These are phyloP conservation scores for Podospora australis DNA, from an alignment of 495 filamentous ascomycete species.

Conservation along the genomic window DNA sequence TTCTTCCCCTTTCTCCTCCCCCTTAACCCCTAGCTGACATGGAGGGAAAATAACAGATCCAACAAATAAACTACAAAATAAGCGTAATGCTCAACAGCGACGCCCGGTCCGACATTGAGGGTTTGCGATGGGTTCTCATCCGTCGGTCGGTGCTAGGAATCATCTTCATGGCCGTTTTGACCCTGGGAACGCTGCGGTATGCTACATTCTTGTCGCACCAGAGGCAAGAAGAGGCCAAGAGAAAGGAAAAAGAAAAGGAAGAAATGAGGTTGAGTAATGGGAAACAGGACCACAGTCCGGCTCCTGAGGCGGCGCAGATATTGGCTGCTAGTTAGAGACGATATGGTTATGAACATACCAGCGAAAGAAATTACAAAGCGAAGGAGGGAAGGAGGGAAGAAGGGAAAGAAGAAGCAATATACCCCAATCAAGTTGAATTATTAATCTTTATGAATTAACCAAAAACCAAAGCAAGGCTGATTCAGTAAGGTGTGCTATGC, in stretches of 20 bases:
- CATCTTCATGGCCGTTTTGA: constrained; percentile 47
- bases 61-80: constrained; percentile 92
- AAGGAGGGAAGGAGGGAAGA: too few relatives aligned
- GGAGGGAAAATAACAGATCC: constrained; percentile 51
- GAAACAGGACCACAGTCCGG: constrained; percentile 29
- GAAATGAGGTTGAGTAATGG: constrained; percentile 29
- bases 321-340: constrained; percentile 35
- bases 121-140: constrained; percentile 83
- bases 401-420: too few relatives aligned
- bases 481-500: too few relatives aligned
- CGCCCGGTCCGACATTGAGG: constrained; percentile 83
- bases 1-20: constrained; percentile 19
- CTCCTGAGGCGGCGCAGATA: constrained; percentile 40
- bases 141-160: constrained; percentile 79
- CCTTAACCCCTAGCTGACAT: not conserved
- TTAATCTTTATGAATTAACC: too few relatives aligned
- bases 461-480: too few relatives aligned
- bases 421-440: too few relatives aligned
- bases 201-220: constrained; percentile 39
- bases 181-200: constrained; percentile 44
- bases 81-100: constrained; percentile 80
- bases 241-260: constrained; percentile 25
- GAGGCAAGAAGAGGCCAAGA: constrained; percentile 33
- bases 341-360: too few relatives aligned
- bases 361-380: too few relatives aligned